These are phyloP conservation scores for Zymoseptoria tritici DNA, from an alignment of 2,329 filamentous ascomycete species.

Conservation along the genomic window DNA sequence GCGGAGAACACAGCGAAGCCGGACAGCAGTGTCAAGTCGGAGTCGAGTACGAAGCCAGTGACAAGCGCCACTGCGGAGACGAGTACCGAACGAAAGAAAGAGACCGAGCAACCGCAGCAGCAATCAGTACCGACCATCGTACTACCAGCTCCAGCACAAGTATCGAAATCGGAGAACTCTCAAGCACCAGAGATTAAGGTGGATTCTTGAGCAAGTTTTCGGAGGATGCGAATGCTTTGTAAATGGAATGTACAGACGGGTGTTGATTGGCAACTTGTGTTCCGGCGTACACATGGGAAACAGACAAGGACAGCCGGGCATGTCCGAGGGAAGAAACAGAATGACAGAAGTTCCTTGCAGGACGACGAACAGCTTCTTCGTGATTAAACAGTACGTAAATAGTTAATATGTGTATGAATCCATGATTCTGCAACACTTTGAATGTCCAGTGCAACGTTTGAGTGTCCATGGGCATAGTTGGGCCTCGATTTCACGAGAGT, in stretches of 20 bases:
- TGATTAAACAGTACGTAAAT: not conserved
- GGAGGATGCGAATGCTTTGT: conserved; percentile 14
- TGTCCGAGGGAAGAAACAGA: not conserved
- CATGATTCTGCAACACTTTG: not conserved
- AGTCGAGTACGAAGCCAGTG: conserved; percentile 1
- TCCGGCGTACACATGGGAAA: conserved; percentile 1
- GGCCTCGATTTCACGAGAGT: not conserved
- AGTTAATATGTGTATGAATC: conserved; percentile 1
- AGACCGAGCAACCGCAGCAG: conserved; percentile 3
- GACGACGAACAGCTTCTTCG: not conserved
- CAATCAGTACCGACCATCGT: not conserved
- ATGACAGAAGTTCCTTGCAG: not conserved
- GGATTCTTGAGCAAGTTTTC: conserved; percentile 26
- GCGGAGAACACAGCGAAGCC: conserved; percentile 9
- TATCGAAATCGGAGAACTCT: conserved; percentile 14
- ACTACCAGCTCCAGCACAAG: not conserved
- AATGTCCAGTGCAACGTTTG: not conserved
- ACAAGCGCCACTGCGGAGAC: not conserved
- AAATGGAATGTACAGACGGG: not conserved
- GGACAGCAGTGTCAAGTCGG: not conserved
- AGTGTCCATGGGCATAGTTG: not conserved
- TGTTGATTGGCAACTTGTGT: not conserved
- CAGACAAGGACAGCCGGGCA: not conserved
- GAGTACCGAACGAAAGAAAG: conserved; percentile 4
- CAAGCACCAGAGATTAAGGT: conserved; percentile 20